Base-by-base conservation (phyloP, 129 eudicot genomes). In the Chrysanthemum makinoi region DNA sequence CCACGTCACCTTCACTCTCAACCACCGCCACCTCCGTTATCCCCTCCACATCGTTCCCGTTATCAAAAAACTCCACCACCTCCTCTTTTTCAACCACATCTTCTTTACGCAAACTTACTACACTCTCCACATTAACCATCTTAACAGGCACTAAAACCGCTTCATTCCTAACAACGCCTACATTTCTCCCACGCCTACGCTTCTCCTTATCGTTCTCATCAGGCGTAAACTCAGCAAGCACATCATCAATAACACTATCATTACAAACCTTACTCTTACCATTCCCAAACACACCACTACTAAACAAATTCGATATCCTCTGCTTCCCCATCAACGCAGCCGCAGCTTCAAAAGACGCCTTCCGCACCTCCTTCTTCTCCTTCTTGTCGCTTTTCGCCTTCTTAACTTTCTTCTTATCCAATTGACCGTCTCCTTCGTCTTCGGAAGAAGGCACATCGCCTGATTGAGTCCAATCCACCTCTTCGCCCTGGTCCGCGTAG, bases 311-410 rank as follows among this genome's bases (percentile, higher is more conserved):
- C 11, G 96, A 89, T 13, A 92, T 80, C 78, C 88, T 72, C 26
- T 89, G 95, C 82, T 85, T 92, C 60, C 95, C 96, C 98, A 92
- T 89, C 68, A 87, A 69, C 33, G 98, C 91, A 16, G 96, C 98
- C 6, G 96, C 98, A 16, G 94, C 85, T 3, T 88, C 79, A 10
- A 91, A 70, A 22, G 96, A 79, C 0, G 91, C 89, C 77, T 84
- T 88, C 22, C 61, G 5, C 11, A 18, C 19, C 19, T 56, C 63
- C 33, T 58, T 58, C 30, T 58, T 58, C 19, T 86, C 89, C 68
- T 77, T 84, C 76, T 91, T 86, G 1, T 56, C 75, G 17, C 48
- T 53, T 43, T 77, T 77, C 56, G 86, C 22, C 65, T 86, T 86
- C 84, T 79, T 83, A 10, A 46, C 78, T 30, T 84, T 87, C 70